A percentile compares a stretch with the other conserved stretches of the same genome.
phyloP scores from a whole-genome alignment of 2,329 filamentous ascomycete species.

The Dactylellina cionopaga region DNA sequence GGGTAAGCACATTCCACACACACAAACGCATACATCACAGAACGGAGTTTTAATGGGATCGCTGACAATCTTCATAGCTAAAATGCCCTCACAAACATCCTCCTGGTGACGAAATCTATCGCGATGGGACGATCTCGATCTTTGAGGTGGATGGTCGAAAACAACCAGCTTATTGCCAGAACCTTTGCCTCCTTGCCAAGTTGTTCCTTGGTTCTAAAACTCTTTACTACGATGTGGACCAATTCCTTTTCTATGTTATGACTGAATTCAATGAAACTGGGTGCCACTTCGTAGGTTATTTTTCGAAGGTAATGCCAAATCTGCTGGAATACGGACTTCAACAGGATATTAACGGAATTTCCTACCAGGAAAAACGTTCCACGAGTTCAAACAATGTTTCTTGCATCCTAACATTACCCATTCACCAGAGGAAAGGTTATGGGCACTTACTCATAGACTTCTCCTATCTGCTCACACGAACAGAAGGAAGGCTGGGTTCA shows the following conservation, averaged over 20 bases:
- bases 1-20: slow-evolving; percentile 65
- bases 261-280: slow-evolving; percentile 91
- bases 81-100: slow-evolving; percentile 98
- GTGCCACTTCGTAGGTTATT: slow-evolving; percentile 98
- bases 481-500: slow-evolving; percentile 92
- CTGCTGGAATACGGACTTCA: neutral
- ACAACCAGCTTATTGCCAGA: slow-evolving; percentile 98
- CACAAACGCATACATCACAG: neutral
- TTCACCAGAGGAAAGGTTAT: slow-evolving; percentile 96
- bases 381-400: slow-evolving; percentile 97
- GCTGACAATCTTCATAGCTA: slow-evolving; percentile 53
- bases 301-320: slow-evolving; percentile 73
- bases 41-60: slow-evolving; percentile 56
- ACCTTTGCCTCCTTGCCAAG: slow-evolving; percentile 93
- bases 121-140: slow-evolving; percentile 87
- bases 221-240: slow-evolving; percentile 96
- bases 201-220: slow-evolving; percentile 99
- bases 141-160: slow-evolving; percentile 98
- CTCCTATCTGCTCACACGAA: slow-evolving; percentile 92
- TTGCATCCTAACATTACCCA: slow-evolving; percentile 93
- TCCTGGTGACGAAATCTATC: slow-evolving; percentile 96
- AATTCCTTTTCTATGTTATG: slow-evolving; percentile 96
- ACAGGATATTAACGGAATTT: slow-evolving; percentile 1
- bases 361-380: slow-evolving; percentile 78
- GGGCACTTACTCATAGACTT: slow-evolving; percentile 97